Conservation (phyloP, 345 rosid species). For the Citrus glauca region DNA sequence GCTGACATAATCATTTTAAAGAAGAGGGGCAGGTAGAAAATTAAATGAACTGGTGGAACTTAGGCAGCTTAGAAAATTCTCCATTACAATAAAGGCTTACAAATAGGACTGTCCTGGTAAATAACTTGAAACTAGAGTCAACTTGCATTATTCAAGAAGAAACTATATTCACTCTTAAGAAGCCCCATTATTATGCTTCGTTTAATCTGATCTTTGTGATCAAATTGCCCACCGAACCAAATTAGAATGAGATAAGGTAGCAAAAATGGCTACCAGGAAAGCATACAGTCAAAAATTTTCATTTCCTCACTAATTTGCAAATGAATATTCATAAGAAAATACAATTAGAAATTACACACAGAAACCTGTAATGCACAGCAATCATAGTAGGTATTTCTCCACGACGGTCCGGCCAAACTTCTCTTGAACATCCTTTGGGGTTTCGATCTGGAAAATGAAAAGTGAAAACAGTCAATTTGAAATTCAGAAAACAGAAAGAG, state of each 20-base stretch:
- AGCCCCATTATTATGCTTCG: background rate
- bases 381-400: conserved; percentile 69
- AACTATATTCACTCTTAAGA: background rate
- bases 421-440: conserved; percentile 89
- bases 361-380: conserved; percentile 3
- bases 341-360: background rate
- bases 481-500: background rate
- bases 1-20: too few relatives aligned
- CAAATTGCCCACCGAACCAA: background rate
- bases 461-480: background rate
- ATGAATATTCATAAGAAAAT: background rate
- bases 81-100: background rate
- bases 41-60: too few relatives aligned
- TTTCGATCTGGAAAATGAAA: conserved; percentile 59
- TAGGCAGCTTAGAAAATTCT: background rate
- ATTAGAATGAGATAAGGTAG: background rate
- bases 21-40: too few relatives aligned
- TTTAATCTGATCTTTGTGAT: background rate
- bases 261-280: background rate
- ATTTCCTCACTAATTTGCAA: background rate
- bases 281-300: background rate
- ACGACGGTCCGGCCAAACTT: conserved; percentile 93
- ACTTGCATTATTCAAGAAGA: background rate
- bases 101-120: background rate
- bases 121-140: background rate